Evolutionary conservation across 2,329 filamentous ascomycete genomes (phyloP), one percentile per base, ranked within the genome.

Genomic region (Thermochaetoides dissita): DNA sequence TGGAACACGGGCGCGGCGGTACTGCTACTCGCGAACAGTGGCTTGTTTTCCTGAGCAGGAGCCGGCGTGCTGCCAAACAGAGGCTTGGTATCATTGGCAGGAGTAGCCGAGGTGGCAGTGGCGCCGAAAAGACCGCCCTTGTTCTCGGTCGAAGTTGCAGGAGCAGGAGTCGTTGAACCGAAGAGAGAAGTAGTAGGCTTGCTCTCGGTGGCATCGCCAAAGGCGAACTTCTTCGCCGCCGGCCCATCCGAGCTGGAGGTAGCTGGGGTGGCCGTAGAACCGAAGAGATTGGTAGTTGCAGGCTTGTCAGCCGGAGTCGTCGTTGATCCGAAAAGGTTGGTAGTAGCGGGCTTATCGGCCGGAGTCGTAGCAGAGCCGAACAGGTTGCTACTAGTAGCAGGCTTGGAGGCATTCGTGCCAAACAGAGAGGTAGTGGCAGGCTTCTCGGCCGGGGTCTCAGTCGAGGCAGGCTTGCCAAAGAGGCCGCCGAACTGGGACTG

Each of bases 41-140:
- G 43, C 45, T 56, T 55, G 7, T 47, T 40, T 45, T 47, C 56
- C 12, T 45, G 40, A 34, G 36, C 36, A 30, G 12, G 51, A 9
- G 50, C 36, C 30, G 46, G 17, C 9, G 48, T 34, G 34, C 46
- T 48, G 33, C 59, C 60, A 46, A 67, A 65, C 1, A 63, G 42
- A 1, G 57, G 49, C 41, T 55, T 52, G 28, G 55, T 39, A 11
- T 49, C 47, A 11, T 36, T 34, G 30, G 58, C 43, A 1, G 48
- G 44, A 7, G 50, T 42, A 12, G 51, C 35, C 37, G 37, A 30
- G 8, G 28, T 30, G 36, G 34, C 10, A 7, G 37, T 30, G 10
- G 37, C 10, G 9, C 37, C 37, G 17, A 38, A 38, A 7, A 38
- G n/a, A n/a, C 28, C 39, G 30, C 35, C 48, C 44, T 53, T 51